phyloP scores from a whole-genome alignment of 139 green algal genomes.

The Spirogloea muscicola region DNA sequence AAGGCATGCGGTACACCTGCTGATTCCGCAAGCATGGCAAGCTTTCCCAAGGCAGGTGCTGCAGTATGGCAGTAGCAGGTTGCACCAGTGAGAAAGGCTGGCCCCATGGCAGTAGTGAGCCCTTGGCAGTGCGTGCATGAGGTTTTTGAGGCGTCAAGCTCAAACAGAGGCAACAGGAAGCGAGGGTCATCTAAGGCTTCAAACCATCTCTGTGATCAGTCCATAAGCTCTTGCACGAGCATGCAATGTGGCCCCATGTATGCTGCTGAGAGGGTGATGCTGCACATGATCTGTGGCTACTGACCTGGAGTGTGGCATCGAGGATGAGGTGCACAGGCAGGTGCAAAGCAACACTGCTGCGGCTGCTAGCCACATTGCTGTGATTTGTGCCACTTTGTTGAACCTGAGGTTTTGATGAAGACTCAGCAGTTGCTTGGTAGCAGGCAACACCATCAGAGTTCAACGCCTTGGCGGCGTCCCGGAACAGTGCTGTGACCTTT shows the following conservation, averaged over 20 bases:
- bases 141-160: background rate
- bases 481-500: background rate
- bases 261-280: too few relatives aligned
- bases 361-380: too few relatives aligned
- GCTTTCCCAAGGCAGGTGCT: conserved; percentile 44
- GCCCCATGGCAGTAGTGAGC: background rate
- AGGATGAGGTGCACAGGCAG: too few relatives aligned
- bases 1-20: conserved; percentile 40
- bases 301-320: too few relatives aligned
- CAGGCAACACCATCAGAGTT: too few relatives aligned
- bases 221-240: background rate
- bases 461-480: background rate
- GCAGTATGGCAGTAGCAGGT: background rate
- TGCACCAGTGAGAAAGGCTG: background rate
- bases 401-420: too few relatives aligned
- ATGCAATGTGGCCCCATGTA: too few relatives aligned
- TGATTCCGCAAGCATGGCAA: conserved; percentile 10
- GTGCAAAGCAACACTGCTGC: too few relatives aligned
- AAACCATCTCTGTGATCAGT: background rate
- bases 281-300: too few relatives aligned
- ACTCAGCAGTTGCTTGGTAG: too few relatives aligned
- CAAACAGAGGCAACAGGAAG: background rate
- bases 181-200: background rate
- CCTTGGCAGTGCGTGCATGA: background rate
- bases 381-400: too few relatives aligned